phyloP scores from a whole-genome alignment of 768 basidiomycete species.

The Holtermanniella nyarrowii region DNA sequence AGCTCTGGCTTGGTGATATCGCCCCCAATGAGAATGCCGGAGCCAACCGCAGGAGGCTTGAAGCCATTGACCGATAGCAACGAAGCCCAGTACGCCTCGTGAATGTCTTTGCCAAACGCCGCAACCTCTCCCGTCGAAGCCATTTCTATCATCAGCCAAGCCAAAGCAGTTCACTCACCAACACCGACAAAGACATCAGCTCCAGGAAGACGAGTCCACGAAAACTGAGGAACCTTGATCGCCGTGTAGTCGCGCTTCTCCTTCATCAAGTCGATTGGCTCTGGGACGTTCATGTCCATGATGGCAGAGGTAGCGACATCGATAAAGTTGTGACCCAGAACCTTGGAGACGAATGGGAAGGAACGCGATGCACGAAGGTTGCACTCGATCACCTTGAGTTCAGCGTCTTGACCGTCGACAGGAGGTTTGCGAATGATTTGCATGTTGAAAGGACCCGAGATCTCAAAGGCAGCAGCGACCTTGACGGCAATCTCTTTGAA shows the following conservation, averaged over 20 bases:
- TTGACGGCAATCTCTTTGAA: constrained; percentile 90
- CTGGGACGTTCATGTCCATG: constrained; percentile 67
- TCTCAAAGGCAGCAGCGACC: constrained; percentile 87
- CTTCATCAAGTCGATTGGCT: constrained; percentile 83
- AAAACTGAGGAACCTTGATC: constrained; percentile 97
- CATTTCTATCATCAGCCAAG: constrained; percentile 58
- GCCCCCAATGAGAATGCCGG: constrained; percentile 86
- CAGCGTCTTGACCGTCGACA: constrained; percentile 49
- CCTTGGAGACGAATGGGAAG: constrained; percentile 99
- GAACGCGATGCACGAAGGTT: constrained; percentile 95
- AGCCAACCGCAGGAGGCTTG: constrained; percentile 71
- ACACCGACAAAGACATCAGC: constrained; percentile 96
- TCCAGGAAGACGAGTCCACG: constrained; percentile 90
- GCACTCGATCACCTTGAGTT: constrained; percentile 96
- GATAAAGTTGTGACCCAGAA: constrained; percentile 93
- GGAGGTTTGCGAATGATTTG: constrained; percentile 83
- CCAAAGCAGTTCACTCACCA: constrained; percentile 48
- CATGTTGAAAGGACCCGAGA: constrained; percentile 99
- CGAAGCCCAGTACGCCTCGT: constrained; percentile 65
- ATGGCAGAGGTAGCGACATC: constrained; percentile 55
- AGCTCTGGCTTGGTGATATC: constrained; percentile 82
- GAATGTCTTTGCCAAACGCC: constrained; percentile 81
- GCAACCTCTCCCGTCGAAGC: constrained; percentile 97
- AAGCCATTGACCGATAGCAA: constrained; percentile 93
- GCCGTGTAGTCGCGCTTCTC: constrained; percentile 80